phyloP scores from a whole-genome alignment of 129 eudicot genomes.

The Smallanthus sonchifolius region DNA sequence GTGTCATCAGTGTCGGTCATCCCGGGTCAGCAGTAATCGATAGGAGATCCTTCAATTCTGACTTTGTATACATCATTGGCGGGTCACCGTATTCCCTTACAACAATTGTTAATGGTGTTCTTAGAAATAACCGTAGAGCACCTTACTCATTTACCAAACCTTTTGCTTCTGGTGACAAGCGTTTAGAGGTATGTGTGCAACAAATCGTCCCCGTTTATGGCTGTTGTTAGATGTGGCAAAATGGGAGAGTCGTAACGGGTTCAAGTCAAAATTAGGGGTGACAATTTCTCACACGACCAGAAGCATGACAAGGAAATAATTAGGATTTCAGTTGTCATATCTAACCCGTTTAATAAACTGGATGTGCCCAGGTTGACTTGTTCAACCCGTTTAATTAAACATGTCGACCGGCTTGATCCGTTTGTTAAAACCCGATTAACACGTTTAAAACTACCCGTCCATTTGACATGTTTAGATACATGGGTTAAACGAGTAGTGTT shows the following conservation, averaged over 20 bases:
- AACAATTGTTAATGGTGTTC: slow-evolving; percentile 71
- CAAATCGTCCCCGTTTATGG: neutral
- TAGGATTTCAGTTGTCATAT: too few species aligned
- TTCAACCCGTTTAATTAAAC: too few species aligned
- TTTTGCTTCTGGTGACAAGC: slow-evolving; percentile 67
- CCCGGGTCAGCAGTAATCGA: slow-evolving; percentile 72
- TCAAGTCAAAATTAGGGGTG: neutral
- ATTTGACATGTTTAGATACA: too few species aligned
- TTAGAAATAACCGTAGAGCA: slow-evolving; percentile 81
- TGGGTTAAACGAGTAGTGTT: too few species aligned
- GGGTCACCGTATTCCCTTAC: slow-evolving; percentile 70
- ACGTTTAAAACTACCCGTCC: too few species aligned
- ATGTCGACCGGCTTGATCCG: too few species aligned
- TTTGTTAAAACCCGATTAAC: too few species aligned
- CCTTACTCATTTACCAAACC: slow-evolving; percentile 80
- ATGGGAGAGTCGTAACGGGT: neutral
- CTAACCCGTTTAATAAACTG: too few species aligned
- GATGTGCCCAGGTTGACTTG: too few species aligned
- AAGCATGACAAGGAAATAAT: too few species aligned
- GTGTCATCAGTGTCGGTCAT: slow-evolving; percentile 73
- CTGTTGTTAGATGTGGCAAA: neutral
- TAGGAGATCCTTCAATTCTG: slow-evolving; percentile 64
- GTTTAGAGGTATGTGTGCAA: slow-evolving; percentile 59
- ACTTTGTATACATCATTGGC: slow-evolving; percentile 75
- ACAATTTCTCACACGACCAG: too few species aligned